A percentile compares a stretch with the other conserved stretches of the same genome.
phyloP scores from a whole-genome alignment of 495 filamentous ascomycete genomes.

The Neurospora intermedia region DNA sequence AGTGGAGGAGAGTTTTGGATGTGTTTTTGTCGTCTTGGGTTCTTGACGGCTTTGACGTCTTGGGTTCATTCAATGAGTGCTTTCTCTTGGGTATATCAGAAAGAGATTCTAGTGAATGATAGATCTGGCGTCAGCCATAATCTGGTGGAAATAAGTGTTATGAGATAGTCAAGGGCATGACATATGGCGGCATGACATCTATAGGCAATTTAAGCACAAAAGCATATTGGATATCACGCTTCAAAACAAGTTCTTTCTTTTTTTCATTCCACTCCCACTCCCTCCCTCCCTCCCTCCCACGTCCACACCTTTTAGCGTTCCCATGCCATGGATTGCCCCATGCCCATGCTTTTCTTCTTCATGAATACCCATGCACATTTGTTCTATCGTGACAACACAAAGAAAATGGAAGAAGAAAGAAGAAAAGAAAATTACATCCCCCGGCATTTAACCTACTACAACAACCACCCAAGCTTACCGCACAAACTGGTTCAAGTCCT shows the following conservation, averaged over 20 bases:
- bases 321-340: background rate
- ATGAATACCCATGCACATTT: background rate
- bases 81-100: too few relatives aligned
- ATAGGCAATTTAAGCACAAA: background rate
- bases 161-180: background rate
- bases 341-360: background rate
- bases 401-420: background rate
- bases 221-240: background rate
- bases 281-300: background rate
- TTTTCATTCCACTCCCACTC: background rate
- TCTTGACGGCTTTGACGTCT: too few relatives aligned
- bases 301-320: background rate
- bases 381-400: conserved; percentile 4
- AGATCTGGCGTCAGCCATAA: too few relatives aligned
- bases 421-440: background rate
- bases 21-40: too few relatives aligned
- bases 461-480: conserved; percentile 10
- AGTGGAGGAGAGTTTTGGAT: too few relatives aligned
- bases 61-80: too few relatives aligned
- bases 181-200: background rate
- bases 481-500: conserved; percentile 43
- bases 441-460: background rate
- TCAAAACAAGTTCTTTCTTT: background rate
- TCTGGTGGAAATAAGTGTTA: too few relatives aligned
- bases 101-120: too few relatives aligned